phyloP scores from a whole-genome alignment of 306 rosid species.

The Begonia loranthoides region DNA sequence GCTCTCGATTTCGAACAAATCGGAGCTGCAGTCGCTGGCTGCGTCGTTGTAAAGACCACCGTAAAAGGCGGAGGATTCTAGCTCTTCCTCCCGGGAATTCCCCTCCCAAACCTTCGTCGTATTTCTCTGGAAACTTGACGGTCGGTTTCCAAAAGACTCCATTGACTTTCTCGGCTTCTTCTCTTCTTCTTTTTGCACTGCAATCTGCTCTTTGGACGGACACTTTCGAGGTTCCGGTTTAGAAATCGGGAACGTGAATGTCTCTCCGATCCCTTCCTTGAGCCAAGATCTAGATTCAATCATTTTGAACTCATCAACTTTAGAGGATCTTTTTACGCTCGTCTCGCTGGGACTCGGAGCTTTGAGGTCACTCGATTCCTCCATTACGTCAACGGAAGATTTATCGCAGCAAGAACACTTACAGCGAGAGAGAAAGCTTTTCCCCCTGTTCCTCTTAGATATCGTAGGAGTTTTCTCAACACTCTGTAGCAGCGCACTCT shows the following conservation, averaged over 20 bases:
- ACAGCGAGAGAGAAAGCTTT: conserved; percentile 36
- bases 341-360: conserved; percentile 3
- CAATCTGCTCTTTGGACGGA: too few relatives aligned
- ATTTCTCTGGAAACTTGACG: too few relatives aligned
- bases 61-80: conserved; percentile 7
- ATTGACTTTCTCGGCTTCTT: conserved; percentile 35
- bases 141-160: conserved; percentile 45
- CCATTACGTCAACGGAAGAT: conserved; percentile 48
- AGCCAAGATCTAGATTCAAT: conserved; percentile 3
- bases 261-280: not conserved
- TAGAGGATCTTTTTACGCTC: not conserved
- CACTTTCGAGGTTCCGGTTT: too few relatives aligned
- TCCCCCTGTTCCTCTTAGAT: conserved; percentile 4
- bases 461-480: conserved; percentile 20
- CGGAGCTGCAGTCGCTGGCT: conserved; percentile 91
- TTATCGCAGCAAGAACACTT: conserved; percentile 60
- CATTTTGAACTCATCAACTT: not conserved
- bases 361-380: conserved; percentile 38
- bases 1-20: conserved; percentile 78
- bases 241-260: not conserved
- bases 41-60: conserved; percentile 35
- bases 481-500: conserved; percentile 30
- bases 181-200: conserved; percentile 12
- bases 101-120: too few relatives aligned
- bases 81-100: conserved; percentile 19